Evolutionary conservation across 441 rosid genomes (phyloP).

Genomic region (Gossypium laxum): DNA sequence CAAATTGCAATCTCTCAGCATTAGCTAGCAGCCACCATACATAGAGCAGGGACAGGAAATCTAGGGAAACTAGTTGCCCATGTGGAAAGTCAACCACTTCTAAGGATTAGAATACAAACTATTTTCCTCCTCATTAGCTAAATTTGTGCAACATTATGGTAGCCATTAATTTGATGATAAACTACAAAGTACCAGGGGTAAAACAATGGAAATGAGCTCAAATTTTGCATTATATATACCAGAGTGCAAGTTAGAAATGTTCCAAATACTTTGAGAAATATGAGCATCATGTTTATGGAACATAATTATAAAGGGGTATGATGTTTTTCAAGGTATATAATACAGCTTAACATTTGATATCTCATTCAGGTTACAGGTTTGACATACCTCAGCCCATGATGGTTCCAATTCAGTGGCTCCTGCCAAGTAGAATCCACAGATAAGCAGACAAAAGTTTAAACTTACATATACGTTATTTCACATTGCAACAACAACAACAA

Average conservation of each 20-base stretch:
- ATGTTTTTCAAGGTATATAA: background rate
- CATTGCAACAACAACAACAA: background rate
- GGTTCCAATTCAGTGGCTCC: slow-evolving; percentile 70
- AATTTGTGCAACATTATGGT: background rate
- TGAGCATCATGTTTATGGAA: background rate
- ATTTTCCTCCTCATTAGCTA: background rate
- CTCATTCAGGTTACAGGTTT: background rate
- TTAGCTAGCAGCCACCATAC: background rate
- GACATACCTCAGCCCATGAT: slow-evolving; percentile 69
- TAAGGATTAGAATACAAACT: background rate
- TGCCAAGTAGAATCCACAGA: slow-evolving; percentile 23
- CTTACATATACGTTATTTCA: background rate
- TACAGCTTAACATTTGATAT: background rate
- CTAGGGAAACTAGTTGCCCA: background rate
- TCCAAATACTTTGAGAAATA: background rate
- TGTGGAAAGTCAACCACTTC: background rate
- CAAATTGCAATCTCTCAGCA: background rate
- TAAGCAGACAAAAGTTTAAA: background rate
- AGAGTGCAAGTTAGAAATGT: background rate
- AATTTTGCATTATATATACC: background rate
- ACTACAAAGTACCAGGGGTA: background rate
- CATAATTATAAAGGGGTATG: background rate
- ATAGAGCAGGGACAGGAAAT: background rate
- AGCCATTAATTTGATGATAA: background rate
- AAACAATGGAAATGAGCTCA: background rate